phyloP scores from a whole-genome alignment of 768 basidiomycete genomes.

The Naganishia onofrii region DNA sequence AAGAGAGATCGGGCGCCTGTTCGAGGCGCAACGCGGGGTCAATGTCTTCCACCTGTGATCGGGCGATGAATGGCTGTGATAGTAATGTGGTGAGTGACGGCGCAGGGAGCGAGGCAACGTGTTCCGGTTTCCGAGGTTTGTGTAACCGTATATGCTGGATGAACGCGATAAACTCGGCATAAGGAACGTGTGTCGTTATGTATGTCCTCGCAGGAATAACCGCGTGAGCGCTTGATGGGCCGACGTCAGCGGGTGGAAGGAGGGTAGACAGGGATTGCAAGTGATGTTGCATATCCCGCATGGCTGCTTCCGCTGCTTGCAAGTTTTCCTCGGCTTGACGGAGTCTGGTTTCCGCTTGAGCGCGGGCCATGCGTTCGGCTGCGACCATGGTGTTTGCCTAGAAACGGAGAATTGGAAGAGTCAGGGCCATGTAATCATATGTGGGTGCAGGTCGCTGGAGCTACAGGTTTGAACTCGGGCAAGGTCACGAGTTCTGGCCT shows the following conservation, averaged over 20 bases:
- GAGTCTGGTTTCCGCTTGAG: constrained; percentile 71
- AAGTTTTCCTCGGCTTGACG: constrained; percentile 73
- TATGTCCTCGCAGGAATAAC: constrained; percentile 33
- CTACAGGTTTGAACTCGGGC: no score
- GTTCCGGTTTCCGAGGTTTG: constrained; percentile 59
- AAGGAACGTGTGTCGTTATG: constrained; percentile 66
- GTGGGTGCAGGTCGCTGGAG: no score
- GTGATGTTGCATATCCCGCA: constrained; percentile 76
- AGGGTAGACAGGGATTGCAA: constrained; percentile 65
- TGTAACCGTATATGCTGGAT: constrained; percentile 71
- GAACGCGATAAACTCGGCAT: constrained; percentile 75
- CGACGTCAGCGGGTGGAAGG: constrained; percentile 27
- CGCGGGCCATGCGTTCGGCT: constrained; percentile 69
- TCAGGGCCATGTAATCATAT: no score
- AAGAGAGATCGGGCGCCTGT: constrained; percentile 87
- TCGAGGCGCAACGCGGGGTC: constrained; percentile 91
- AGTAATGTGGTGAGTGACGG: constrained; percentile 66
- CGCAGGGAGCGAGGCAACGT: constrained; percentile 57
- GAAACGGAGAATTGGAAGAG: not conserved
- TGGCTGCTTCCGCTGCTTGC: constrained; percentile 79
- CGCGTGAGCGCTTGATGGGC: not conserved
- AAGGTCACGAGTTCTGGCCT: no score
- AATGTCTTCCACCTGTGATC: constrained; percentile 77
- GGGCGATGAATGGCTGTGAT: constrained; percentile 71
- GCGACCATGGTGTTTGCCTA: constrained; percentile 99